Base-by-base conservation (phyloP, 148 eudicot genomes). In the Rheum nobile region DNA sequence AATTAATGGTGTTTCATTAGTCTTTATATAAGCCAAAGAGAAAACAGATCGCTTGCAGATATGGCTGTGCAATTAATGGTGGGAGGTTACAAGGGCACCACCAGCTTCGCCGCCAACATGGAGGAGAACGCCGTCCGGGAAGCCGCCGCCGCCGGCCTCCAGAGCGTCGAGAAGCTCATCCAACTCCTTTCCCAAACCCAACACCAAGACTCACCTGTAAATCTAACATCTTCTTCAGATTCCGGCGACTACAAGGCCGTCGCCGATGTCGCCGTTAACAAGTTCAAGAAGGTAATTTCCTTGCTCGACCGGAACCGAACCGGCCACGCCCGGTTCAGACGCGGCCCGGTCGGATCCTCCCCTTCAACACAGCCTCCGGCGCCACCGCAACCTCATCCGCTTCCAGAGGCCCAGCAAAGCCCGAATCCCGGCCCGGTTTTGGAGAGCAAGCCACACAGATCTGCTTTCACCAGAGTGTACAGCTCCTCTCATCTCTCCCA, bases 311-410 rank as follows among this genome's bases (percentile, higher is more conserved):
- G 83, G 22, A 71, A 75, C 50, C 74, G 90, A 10, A 86, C 93
- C 38, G 93, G 93, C 17, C 93, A 88, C 79, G 93, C 93, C 28
- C 87, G 93, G 29, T 88, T 88, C 86, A 76, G 93, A 34, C 79
- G 90, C 14, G 93, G 87, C 16, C 93, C 92, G 8, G 34, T 82
- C 13, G 34, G 7, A 17, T 55, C 63, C 1, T 16, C 70, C 41
- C 8, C 67, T 35, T 16, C 35, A 11, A 67, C 21, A 7, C 44
- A 76, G 71, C 19, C 37, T 34, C 74, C 75, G 54, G 26, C 32
- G 41, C 71, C 75, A 22, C 4, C 43, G 41, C 24, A 21, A 21
- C 47, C 38, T 34, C 44, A 72, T 10, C 11, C 11, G 19, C 19
- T 78, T 39, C 61, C 61, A 0, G 61, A 1, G 11, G 35, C 37